Evolutionary conservation across 345 rosid genomes (phyloP).

Genomic region (Ceriops decandra): DNA sequence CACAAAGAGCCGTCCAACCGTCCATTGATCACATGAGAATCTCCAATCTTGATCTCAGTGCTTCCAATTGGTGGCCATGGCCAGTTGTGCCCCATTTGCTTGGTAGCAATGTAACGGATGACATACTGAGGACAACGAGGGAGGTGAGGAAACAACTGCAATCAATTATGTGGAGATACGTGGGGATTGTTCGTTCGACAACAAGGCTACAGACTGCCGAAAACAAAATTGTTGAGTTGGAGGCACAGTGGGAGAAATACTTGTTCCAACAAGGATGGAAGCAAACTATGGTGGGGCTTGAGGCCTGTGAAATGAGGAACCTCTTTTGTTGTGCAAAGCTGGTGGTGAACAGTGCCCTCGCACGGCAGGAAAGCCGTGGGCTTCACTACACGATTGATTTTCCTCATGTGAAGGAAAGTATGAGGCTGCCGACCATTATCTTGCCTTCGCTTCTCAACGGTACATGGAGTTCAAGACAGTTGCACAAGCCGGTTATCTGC

Average conservation of each 20-base stretch:
- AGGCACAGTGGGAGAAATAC: slow-evolving; percentile 69
- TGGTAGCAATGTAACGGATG: slow-evolving; percentile 34
- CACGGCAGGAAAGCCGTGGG: slow-evolving; percentile 94
- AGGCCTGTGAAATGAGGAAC: slow-evolving; percentile 95
- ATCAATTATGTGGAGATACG: slow-evolving; percentile 82
- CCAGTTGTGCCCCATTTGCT: slow-evolving; percentile 60
- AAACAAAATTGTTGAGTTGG: slow-evolving; percentile 53
- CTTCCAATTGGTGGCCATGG: slow-evolving; percentile 55
- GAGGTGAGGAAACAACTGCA: slow-evolving; percentile 79
- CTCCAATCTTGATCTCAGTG: slow-evolving; percentile 42
- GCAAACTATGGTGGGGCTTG: slow-evolving; percentile 73
- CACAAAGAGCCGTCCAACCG: slow-evolving; percentile 83
- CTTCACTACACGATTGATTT: slow-evolving; percentile 87
- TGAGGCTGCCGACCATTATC: slow-evolving; percentile 81
- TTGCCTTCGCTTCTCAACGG: slow-evolving; percentile 56
- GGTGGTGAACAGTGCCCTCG: slow-evolving; percentile 81
- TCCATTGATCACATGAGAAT: slow-evolving; percentile 66
- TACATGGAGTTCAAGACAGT: slow-evolving; percentile 86
- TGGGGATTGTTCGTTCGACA: slow-evolving; percentile 87
- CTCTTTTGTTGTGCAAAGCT: slow-evolving; percentile 90
- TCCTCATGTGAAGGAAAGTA: slow-evolving; percentile 81
- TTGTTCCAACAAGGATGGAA: slow-evolving; percentile 84
- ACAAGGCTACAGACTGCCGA: slow-evolving; percentile 58
- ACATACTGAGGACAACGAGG: slow-evolving; percentile 46
- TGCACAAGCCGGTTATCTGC: slow-evolving; percentile 18